A percentile compares a stretch with the other conserved stretches of the same genome.
Conservation (phyloP, 2,329 filamentous ascomycete species). For the Trichoderma sp. region DNA sequence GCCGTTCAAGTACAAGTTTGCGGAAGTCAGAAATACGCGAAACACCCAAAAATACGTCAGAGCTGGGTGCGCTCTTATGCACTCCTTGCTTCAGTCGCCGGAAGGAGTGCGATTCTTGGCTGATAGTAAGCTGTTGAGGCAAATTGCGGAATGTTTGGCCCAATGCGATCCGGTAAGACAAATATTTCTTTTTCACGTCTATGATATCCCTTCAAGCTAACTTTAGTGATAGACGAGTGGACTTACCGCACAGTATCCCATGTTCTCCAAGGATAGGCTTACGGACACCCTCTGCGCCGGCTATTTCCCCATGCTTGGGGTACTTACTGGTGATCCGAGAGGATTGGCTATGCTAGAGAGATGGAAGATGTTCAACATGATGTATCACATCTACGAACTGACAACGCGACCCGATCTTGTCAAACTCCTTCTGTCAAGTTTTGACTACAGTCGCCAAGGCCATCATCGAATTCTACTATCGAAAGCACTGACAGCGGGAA, state of each 20-base stretch:
- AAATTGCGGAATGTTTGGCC: conserved; percentile 93
- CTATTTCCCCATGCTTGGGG: conserved; percentile 91
- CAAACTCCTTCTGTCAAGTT: conserved; percentile 82
- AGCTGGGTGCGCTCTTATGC: conserved; percentile 85
- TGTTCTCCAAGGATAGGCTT: conserved; percentile 86
- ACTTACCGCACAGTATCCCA: conserved; percentile 78
- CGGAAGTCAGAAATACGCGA: conserved; percentile 85
- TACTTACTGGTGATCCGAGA: conserved; percentile 78
- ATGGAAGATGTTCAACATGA: conserved; percentile 99
- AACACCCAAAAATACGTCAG: conserved; percentile 93
- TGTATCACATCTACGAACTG: conserved; percentile 95
- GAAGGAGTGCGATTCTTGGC: conserved; percentile 85
- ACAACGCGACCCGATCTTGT: conserved; percentile 90
- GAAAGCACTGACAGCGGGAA: conserved; percentile 88
- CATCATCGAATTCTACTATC: conserved; percentile 91
- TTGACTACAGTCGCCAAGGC: conserved; percentile 87
- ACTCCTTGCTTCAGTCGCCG: conserved; percentile 79
- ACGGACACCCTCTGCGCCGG: conserved; percentile 86
- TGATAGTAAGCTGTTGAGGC: conserved; percentile 90
- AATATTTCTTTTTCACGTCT: neutral
- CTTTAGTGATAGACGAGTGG: conserved; percentile 60
- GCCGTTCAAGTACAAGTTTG: conserved; percentile 95
- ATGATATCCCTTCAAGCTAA: neutral
- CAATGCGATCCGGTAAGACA: conserved; percentile 82
- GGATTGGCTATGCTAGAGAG: conserved; percentile 89